Evolutionary conservation across 768 basidiomycete genomes (phyloP), one percentile per base, ranked within the genome.

Genomic region (Pholiota conissans): DNA sequence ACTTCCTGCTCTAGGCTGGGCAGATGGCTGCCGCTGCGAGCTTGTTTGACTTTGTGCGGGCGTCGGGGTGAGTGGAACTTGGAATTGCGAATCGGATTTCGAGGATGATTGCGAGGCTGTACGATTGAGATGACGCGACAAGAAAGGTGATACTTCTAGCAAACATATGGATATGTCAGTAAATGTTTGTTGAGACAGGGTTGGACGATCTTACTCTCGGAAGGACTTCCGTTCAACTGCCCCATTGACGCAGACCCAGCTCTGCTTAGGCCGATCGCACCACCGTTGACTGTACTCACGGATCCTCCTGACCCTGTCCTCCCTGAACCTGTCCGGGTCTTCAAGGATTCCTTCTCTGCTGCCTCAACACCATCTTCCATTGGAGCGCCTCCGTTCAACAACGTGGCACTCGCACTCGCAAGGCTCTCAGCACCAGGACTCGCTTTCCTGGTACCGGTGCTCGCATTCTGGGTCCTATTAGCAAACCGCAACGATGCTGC

Each of bases 71-170:
- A 11, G 16, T 6, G 24, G 28, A n/a, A 39, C 29, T 18, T 65
- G 66, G 10, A 51, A 40, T 5, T 63, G 60, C 1, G 64, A 63
- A 55, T 86, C 81, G 1, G 83, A 86, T 42, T 79, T 79, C 14
- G 84, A 84, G 1, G 87, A 89, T 1, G 80, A 82, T 57, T 87
- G 78, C 24, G 86, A 87, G 40, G 81, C 74, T 5, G 88, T 85
- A 30, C 88, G 77, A 64, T 88, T 90, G 56, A 89, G 70, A 11
- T 82, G 84, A 2, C 89, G 81, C 5, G 81, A 77, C 45, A 90
- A 74, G 65, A 90, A 90, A 0, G 84, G 79, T 24, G 74, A 74
- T n/a, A n/a, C n/a, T n/a, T n/a, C n/a, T n/a, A 0, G 74, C 56
- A 61, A 81, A 78, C 28, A 69, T 71, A 11, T n/a, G 79, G 78